Percentiles rank a stretch among this genome's conserved stretches.
phyloP scores from a whole-genome alignment of 2,329 filamentous ascomycete genomes.

The Penicillium psychrosexuale region DNA sequence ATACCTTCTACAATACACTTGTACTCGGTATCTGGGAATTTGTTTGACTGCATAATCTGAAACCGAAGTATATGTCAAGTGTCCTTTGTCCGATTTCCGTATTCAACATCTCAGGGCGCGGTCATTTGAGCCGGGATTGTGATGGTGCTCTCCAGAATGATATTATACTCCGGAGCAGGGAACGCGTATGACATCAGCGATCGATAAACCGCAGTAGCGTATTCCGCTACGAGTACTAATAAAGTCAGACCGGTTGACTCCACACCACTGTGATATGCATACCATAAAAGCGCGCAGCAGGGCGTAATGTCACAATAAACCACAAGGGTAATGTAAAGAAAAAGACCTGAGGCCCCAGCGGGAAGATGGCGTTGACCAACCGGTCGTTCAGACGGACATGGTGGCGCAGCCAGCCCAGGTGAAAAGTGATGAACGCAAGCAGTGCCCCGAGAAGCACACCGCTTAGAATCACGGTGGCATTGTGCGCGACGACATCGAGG shows the following conservation, averaged over 20 bases:
- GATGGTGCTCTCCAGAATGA: background rate
- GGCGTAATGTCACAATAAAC: background rate
- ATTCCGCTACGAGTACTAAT: background rate
- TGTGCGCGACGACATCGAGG: background rate
- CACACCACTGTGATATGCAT: background rate
- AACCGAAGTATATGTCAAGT: background rate
- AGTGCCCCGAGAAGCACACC: constrained; percentile 2
- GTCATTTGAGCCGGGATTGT: background rate
- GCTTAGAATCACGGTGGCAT: constrained; percentile 4
- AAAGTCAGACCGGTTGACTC: background rate
- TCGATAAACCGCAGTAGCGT: background rate
- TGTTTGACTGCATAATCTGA: background rate
- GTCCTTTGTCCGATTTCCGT: background rate
- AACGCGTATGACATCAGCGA: too few species aligned
- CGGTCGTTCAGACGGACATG: background rate
- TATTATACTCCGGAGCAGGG: background rate
- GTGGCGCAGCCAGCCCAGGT: background rate
- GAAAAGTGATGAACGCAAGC: background rate
- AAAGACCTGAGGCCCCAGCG: background rate
- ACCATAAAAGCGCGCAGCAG: background rate
- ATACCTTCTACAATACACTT: constrained; percentile 2
- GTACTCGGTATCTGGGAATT: background rate
- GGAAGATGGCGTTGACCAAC: background rate
- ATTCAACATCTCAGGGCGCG: background rate
- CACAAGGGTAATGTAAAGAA: background rate